A percentile compares a stretch with the other conserved stretches of the same genome.
phyloP scores from a whole-genome alignment of 2,329 filamentous ascomycete species.

The Colletotrichum liriopes region DNA sequence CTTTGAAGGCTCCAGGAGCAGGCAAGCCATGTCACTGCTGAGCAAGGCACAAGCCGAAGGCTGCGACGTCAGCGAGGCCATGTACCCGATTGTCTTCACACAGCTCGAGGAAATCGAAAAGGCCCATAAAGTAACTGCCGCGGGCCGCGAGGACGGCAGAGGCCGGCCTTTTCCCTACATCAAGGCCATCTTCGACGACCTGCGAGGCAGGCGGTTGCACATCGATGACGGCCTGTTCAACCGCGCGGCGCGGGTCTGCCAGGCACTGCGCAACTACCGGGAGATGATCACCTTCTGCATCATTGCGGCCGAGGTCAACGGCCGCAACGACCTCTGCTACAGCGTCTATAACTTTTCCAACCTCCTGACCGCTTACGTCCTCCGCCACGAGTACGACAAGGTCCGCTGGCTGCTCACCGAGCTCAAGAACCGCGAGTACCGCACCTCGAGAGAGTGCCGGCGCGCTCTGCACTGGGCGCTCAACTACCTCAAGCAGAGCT shows the following conservation, averaged over 20 bases:
- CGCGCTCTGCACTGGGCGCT: slow-evolving; percentile 34
- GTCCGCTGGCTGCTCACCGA: slow-evolving; percentile 50
- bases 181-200: slow-evolving; percentile 46
- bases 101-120: slow-evolving; percentile 54
- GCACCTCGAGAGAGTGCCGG: slow-evolving; percentile 26
- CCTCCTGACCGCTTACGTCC: slow-evolving; percentile 54
- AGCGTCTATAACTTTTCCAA: slow-evolving; percentile 57
- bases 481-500: slow-evolving; percentile 35
- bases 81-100: slow-evolving; percentile 57
- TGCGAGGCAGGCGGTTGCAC: slow-evolving; percentile 48
- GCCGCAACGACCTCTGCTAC: slow-evolving; percentile 54
- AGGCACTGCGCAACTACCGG: slow-evolving; percentile 48
- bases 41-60: slow-evolving; percentile 56
- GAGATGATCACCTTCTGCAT: slow-evolving; percentile 54
- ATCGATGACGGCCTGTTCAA: slow-evolving; percentile 57
- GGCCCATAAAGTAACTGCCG: slow-evolving; percentile 42
- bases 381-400: slow-evolving; percentile 49
- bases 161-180: slow-evolving; percentile 27
- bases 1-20: slow-evolving; percentile 48
- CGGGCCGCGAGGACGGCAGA: slow-evolving; percentile 11
- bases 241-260: slow-evolving; percentile 53
- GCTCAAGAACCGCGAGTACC: slow-evolving; percentile 33
- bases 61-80: slow-evolving; percentile 58
- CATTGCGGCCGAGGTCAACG: slow-evolving; percentile 55
- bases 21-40: slow-evolving; percentile 58